phyloP scores from a whole-genome alignment of 1,139 yeast species.

The Meyerozyma elateridarum region DNA sequence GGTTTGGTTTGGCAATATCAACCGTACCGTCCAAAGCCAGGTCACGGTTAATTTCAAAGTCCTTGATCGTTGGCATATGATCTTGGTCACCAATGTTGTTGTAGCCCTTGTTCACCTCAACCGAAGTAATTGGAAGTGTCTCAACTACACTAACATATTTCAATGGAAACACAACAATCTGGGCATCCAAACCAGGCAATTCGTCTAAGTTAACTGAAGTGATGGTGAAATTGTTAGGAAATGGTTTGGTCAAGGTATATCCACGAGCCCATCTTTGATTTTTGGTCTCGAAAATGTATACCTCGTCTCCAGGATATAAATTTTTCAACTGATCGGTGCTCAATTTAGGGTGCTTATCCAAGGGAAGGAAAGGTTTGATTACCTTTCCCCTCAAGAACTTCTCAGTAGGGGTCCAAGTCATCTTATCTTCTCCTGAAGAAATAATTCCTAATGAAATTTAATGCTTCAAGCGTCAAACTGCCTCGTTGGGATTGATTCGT shows the following conservation, averaged over 20 bases:
- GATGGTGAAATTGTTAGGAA: constrained; percentile 65
- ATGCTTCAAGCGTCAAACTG: too few species aligned
- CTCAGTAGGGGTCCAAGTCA: constrained; percentile 38
- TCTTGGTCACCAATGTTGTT: constrained; percentile 29
- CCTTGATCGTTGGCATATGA: constrained; percentile 42
- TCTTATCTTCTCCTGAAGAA: too few species aligned
- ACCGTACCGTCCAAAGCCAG: constrained; percentile 25
- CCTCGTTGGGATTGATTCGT: too few species aligned
- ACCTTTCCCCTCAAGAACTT: constrained; percentile 46
- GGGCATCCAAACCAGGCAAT: constrained; percentile 50
- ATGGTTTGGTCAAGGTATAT: constrained; percentile 57
- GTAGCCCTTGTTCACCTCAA: constrained; percentile 27
- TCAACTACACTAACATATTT: constrained; percentile 41
- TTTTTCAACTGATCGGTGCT: constrained; percentile 42
- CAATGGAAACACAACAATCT: constrained; percentile 59
- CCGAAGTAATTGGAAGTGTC: constrained; percentile 25
- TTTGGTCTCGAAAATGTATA: constrained; percentile 68
- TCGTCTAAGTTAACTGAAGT: constrained; percentile 58
- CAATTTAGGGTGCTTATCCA: constrained; percentile 44
- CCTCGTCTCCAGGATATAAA: constrained; percentile 77
- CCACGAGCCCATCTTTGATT: constrained; percentile 76
- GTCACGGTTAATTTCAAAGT: constrained; percentile 34
- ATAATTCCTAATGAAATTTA: too few species aligned
- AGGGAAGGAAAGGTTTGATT: constrained; percentile 57
- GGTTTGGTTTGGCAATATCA: constrained; percentile 5